Evolutionary conservation across 208 protist species (phyloP).

Genomic region (Trypanosoma rangeli): DNA sequence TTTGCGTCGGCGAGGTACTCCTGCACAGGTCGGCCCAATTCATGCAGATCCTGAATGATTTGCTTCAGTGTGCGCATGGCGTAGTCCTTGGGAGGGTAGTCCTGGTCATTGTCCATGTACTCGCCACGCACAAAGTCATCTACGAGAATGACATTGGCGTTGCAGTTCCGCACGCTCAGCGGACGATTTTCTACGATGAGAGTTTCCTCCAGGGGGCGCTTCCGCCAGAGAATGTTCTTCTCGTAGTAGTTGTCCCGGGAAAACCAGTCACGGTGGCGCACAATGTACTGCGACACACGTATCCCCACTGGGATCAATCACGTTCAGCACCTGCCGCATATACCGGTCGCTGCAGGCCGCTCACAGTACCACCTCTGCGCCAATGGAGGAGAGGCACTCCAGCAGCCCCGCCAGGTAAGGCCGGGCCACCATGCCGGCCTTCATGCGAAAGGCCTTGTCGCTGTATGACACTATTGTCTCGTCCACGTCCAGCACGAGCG

Average conservation of each 20-base stretch:
- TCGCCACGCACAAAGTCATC: conserved; percentile 90
- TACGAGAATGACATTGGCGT: conserved; percentile 85
- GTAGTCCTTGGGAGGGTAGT: conserved; percentile 78
- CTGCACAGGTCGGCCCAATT: conserved; percentile 50
- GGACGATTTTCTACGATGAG: conserved; percentile 87
- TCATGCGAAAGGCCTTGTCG: conserved; percentile 89
- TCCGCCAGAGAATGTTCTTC: conserved; percentile 87
- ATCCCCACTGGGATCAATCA: conserved; percentile 83
- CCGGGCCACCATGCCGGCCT: conserved; percentile 74
- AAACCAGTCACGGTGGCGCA: conserved; percentile 71
- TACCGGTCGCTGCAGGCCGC: conserved; percentile 84
- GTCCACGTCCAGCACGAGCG: conserved; percentile 87
- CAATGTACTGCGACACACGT: conserved; percentile 79
- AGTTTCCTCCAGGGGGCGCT: conserved; percentile 75
- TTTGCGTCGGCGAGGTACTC: conserved; percentile 75
- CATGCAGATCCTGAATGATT: conserved; percentile 78
- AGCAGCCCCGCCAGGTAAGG: conserved; percentile 86
- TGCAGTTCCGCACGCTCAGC: conserved; percentile 83
- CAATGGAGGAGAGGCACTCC: conserved; percentile 83
- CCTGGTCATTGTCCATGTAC: conserved; percentile 88
- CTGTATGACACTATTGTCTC: conserved; percentile 90
- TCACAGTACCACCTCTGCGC: conserved; percentile 91
- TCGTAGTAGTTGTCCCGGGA: conserved; percentile 86
- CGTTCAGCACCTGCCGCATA: conserved; percentile 80
- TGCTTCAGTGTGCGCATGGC: conserved; percentile 66